Percentiles rank a stretch among this genome's conserved stretches.
Evolutionary conservation across 108 stramenopile species (phyloP).

Genomic region (Nannochloropsis granulata): DNA sequence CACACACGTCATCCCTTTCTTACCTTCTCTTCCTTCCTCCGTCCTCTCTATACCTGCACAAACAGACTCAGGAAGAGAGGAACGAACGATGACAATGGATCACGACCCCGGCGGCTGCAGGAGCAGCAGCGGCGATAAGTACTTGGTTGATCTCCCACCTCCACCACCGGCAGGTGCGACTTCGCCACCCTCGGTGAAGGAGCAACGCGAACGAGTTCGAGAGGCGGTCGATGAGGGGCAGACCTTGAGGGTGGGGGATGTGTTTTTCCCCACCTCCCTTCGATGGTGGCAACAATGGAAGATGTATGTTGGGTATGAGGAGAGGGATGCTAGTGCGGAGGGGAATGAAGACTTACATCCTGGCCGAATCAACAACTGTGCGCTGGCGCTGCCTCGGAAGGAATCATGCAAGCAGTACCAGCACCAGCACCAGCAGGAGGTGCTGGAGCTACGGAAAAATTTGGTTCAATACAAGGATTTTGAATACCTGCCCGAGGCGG

Average conservation of each 20-base stretch:
- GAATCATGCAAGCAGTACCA: too few relatives aligned
- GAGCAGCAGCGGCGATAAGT: too few relatives aligned
- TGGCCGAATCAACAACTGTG: neutral
- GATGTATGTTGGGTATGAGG: neutral
- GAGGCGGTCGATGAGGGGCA: neutral
- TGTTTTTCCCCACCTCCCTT: neutral
- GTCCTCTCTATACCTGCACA: too few relatives aligned
- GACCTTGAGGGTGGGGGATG: neutral
- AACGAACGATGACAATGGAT: too few relatives aligned
- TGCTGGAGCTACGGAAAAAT: neutral
- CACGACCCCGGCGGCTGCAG: too few relatives aligned
- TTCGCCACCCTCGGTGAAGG: neutral
- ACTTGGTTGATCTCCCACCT: neutral
- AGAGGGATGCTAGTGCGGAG: neutral
- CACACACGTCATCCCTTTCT: too few relatives aligned
- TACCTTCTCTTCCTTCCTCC: too few relatives aligned
- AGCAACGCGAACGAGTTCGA: neutral
- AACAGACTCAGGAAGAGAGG: too few relatives aligned
- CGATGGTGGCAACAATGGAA: neutral
- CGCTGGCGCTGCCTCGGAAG: too few relatives aligned
- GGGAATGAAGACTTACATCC: neutral
- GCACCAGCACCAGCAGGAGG: neutral
- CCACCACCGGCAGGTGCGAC: neutral
- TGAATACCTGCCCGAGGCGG: neutral
- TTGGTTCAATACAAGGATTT: conserved; percentile 6